Evolutionary conservation across 768 basidiomycete species (phyloP).

Genomic region (Lactarius quietus): DNA sequence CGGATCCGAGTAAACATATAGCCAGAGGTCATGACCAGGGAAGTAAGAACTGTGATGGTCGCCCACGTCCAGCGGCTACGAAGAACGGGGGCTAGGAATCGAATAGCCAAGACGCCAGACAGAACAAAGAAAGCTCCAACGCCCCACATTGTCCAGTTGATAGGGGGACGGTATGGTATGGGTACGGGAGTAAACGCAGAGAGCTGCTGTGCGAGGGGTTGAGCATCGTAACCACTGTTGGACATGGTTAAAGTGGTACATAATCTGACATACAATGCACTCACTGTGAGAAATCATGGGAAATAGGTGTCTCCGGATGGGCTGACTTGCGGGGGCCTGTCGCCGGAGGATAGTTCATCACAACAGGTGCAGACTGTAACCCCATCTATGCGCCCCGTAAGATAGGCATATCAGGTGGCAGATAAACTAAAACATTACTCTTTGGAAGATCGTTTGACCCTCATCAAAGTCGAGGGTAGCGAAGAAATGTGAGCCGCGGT

Average conservation of each 20-base stretch:
- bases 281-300: slow-evolving; percentile 79
- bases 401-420: not conserved
- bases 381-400: slow-evolving; percentile 55
- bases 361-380: slow-evolving; percentile 78
- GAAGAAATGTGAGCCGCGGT: slow-evolving; percentile 88
- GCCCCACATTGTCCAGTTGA: slow-evolving; percentile 61
- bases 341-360: slow-evolving; percentile 69
- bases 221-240: slow-evolving; percentile 77
- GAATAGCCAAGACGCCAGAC: slow-evolving; percentile 47
- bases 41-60: slow-evolving; percentile 51
- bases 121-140: slow-evolving; percentile 46
- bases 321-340: slow-evolving; percentile 65
- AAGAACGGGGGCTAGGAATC: slow-evolving; percentile 62
- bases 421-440: slow-evolving; percentile 43
- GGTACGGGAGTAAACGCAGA: slow-evolving; percentile 70
- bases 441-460: slow-evolving; percentile 71
- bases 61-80: slow-evolving; percentile 80
- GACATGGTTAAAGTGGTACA: not conserved
- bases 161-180: slow-evolving; percentile 80
- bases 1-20: slow-evolving; percentile 98
- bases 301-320: slow-evolving; percentile 49
- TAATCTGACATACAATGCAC: slow-evolving; percentile 23
- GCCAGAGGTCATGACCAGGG: slow-evolving; percentile 84
- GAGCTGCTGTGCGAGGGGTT: slow-evolving; percentile 70
- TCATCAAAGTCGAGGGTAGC: slow-evolving; percentile 87